Evolutionary conservation across 2,329 filamentous ascomycete genomes (phyloP).

Genomic region (Pyrenochaeta sp.): DNA sequence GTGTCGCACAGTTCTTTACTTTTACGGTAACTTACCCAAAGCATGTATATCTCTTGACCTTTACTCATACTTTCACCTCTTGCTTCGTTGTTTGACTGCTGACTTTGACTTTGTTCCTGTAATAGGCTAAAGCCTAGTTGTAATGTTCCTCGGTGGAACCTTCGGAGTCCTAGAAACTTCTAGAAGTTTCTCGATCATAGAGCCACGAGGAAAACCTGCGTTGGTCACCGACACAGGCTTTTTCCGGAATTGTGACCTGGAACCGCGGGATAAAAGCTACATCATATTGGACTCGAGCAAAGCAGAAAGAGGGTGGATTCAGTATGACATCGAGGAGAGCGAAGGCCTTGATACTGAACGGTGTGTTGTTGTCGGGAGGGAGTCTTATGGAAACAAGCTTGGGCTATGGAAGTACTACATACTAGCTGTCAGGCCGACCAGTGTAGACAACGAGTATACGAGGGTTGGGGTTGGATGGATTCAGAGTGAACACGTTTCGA

Average conservation of each 20-base stretch:
- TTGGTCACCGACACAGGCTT: neutral
- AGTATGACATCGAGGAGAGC: constrained; percentile 6
- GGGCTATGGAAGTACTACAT: constrained; percentile 6
- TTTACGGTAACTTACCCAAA: no score
- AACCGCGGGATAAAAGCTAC: neutral
- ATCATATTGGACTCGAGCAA: neutral
- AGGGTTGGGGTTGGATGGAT: constrained; percentile 14
- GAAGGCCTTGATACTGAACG: constrained; percentile 7
- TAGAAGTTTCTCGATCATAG: no score
- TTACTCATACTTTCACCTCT: no score
- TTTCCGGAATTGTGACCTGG: neutral
- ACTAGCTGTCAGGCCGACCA: constrained; percentile 6
- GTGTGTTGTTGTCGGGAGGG: constrained; percentile 20
- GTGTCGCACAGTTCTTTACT: no score
- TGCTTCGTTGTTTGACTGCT: no score
- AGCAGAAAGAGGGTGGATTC: constrained; percentile 12
- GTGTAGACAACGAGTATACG: constrained; percentile 6
- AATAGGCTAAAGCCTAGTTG: no score
- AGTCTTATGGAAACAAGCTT: neutral
- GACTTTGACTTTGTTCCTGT: no score
- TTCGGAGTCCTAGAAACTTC: no score
- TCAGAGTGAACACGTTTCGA: constrained; percentile 2
- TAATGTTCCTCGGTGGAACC: no score
- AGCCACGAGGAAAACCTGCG: neutral
- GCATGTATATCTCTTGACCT: no score